Conservation (phyloP, 257 asterid species). For the Dorcoceras hygrometricum region DNA sequence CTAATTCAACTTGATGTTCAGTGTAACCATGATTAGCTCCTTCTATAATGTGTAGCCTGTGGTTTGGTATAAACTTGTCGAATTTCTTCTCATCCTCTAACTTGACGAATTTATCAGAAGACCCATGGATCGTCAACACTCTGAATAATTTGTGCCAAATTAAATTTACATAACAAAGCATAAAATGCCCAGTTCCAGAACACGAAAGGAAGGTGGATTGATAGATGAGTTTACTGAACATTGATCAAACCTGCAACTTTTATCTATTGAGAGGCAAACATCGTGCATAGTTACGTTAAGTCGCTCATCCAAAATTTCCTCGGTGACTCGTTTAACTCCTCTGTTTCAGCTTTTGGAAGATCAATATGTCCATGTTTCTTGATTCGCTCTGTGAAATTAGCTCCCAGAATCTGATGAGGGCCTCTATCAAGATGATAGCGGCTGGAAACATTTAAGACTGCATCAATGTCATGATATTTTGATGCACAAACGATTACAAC, state of each 20-base stretch:
- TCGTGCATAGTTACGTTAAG: constrained; percentile 45
- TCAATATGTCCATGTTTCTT: constrained; percentile 37
- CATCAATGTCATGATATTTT: constrained; percentile 39
- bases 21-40: constrained; percentile 24
- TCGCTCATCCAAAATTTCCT: constrained; percentile 47
- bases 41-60: constrained; percentile 12
- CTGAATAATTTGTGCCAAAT: not conserved
- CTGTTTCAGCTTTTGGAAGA: constrained; percentile 33
- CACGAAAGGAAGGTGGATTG: not conserved
- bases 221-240: not conserved
- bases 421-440: constrained; percentile 48
- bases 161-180: not conserved
- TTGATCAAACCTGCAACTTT: constrained; percentile 41
- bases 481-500: constrained; percentile 49
- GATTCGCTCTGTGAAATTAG: constrained; percentile 31
- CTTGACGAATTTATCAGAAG: constrained; percentile 14
- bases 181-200: not conserved
- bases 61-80: constrained; percentile 20
- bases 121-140: constrained; percentile 24
- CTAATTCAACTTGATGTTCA: constrained; percentile 21
- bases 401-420: constrained; percentile 36
- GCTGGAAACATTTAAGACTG: constrained; percentile 45
- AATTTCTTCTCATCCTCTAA: constrained; percentile 20
- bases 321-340: constrained; percentile 41
- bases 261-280: constrained; percentile 43